phyloP scores from a whole-genome alignment of 345 rosid genomes.

The Euphorbia tirucalli region DNA sequence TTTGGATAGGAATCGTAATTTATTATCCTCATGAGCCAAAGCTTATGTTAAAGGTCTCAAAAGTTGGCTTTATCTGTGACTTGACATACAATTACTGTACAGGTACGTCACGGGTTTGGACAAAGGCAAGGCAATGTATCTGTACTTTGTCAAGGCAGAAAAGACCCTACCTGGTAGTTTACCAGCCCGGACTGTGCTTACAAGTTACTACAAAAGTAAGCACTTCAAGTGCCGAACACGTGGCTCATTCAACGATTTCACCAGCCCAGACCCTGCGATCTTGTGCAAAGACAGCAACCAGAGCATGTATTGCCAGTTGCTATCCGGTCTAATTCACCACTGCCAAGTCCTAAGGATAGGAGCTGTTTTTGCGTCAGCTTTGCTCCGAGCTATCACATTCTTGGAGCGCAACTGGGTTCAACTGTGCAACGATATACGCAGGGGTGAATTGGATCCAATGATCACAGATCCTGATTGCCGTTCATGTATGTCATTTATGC shows the following conservation, averaged over 20 bases:
- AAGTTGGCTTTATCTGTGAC: not conserved
- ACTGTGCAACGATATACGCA: slow-evolving; percentile 48
- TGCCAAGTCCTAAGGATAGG: slow-evolving; percentile 55
- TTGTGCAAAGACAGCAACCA: slow-evolving; percentile 59
- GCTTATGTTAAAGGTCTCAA: not conserved
- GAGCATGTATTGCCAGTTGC: slow-evolving; percentile 75
- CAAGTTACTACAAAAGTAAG: slow-evolving; percentile 69
- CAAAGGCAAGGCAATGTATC: slow-evolving; percentile 67
- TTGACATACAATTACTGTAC: slow-evolving; percentile 14
- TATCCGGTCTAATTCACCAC: slow-evolving; percentile 53
- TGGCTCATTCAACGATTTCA: slow-evolving; percentile 48
- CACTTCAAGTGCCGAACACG: slow-evolving; percentile 53
- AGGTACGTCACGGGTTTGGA: slow-evolving; percentile 57
- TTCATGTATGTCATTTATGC: slow-evolving; percentile 34
- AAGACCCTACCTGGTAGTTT: slow-evolving; percentile 58
- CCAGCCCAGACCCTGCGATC: slow-evolving; percentile 58
- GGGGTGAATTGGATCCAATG: slow-evolving; percentile 35
- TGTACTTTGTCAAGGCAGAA: slow-evolving; percentile 62
- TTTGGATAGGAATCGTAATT: not conserved
- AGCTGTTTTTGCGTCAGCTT: slow-evolving; percentile 62
- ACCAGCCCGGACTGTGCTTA: slow-evolving; percentile 63
- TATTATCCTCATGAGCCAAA: not conserved
- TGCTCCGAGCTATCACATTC: slow-evolving; percentile 57
- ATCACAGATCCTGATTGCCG: slow-evolving; percentile 53
- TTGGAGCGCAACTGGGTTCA: slow-evolving; percentile 58